A percentile compares a stretch with the other conserved stretches of the same genome.
phyloP scores from a whole-genome alignment of 768 basidiomycete genomes.

The Boletales sp. region DNA sequence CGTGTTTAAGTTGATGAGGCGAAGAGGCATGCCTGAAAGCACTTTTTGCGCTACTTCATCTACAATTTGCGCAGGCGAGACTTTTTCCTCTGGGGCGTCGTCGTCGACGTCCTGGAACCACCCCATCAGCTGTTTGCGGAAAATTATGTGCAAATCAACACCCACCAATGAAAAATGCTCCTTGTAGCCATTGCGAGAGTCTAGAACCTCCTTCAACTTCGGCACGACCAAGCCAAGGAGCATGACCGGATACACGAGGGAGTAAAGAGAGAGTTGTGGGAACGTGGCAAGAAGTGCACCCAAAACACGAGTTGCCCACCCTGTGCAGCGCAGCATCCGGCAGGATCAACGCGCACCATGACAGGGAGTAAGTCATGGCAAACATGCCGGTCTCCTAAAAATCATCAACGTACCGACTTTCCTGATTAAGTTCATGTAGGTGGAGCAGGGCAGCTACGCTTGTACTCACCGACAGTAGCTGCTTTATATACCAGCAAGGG shows the following conservation, averaged over 20 bases:
- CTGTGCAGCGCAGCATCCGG: conserved; percentile 1
- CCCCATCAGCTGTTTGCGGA: neutral
- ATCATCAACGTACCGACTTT: neutral
- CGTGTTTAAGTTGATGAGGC: conserved; percentile 18
- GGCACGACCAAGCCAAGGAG: neutral
- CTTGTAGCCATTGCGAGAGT: neutral
- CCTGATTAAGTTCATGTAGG: neutral
- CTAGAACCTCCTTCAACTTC: neutral
- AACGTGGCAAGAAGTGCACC: neutral
- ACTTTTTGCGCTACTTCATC: conserved; percentile 18
- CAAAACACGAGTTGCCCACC: neutral
- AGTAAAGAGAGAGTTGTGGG: conserved; percentile 4
- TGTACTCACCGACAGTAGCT: neutral
- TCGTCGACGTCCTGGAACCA: neutral
- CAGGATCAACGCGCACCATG: neutral
- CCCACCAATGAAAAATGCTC: conserved; percentile 2
- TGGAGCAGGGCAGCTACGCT: neutral
- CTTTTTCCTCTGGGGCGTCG: conserved; percentile 5
- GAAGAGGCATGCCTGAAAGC: conserved; percentile 20
- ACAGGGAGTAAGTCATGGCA: neutral
- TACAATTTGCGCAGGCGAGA: conserved; percentile 8
- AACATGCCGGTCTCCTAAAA: neutral
- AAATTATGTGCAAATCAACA: neutral
- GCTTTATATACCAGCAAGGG: too few species aligned
- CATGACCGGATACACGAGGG: conserved; percentile 11